phyloP scores from a whole-genome alignment of 2,329 filamentous ascomycete species.

The Diaporthe sp. region DNA sequence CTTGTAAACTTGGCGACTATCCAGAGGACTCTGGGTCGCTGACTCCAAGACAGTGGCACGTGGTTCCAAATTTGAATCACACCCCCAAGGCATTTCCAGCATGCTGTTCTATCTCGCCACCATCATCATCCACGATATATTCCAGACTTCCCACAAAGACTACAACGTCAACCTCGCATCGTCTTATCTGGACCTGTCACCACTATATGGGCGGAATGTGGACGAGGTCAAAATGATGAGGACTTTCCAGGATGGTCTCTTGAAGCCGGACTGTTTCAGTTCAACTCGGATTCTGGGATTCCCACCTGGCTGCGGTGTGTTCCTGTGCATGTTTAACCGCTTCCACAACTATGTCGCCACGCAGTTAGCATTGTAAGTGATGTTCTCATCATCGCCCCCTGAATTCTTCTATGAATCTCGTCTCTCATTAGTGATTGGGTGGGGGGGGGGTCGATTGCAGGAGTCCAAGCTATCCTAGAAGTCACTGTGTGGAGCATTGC shows the following conservation, averaged over 20 bases:
- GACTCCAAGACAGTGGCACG: slow-evolving; percentile 56
- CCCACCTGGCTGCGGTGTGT: slow-evolving; percentile 76
- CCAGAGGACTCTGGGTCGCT: background rate
- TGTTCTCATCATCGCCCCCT: background rate
- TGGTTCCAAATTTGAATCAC: slow-evolving; percentile 72
- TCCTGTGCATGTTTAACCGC: slow-evolving; percentile 77
- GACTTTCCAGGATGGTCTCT: slow-evolving; percentile 67
- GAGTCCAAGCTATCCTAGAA: background rate
- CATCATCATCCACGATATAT: slow-evolving; percentile 75
- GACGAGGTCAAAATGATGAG: slow-evolving; percentile 56
- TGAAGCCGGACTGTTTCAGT: slow-evolving; percentile 80
- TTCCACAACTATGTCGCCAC: slow-evolving; percentile 77
- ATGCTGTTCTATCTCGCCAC: slow-evolving; percentile 83
- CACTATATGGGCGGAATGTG: slow-evolving; percentile 78
- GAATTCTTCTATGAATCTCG: background rate
- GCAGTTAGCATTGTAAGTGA: slow-evolving; percentile 21
- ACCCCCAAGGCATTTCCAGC: slow-evolving; percentile 71
- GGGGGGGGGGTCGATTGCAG: background rate
- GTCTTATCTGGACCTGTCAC: slow-evolving; percentile 81
- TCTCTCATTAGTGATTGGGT: no score
- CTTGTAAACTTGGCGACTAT: background rate
- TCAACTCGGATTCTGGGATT: slow-evolving; percentile 76
- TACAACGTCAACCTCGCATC: slow-evolving; percentile 76
- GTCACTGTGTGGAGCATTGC: slow-evolving; percentile 62
- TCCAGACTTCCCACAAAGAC: slow-evolving; percentile 75